Conservation (phyloP, 2,329 filamentous ascomycete genomes). For the Phialophora chinensis region DNA sequence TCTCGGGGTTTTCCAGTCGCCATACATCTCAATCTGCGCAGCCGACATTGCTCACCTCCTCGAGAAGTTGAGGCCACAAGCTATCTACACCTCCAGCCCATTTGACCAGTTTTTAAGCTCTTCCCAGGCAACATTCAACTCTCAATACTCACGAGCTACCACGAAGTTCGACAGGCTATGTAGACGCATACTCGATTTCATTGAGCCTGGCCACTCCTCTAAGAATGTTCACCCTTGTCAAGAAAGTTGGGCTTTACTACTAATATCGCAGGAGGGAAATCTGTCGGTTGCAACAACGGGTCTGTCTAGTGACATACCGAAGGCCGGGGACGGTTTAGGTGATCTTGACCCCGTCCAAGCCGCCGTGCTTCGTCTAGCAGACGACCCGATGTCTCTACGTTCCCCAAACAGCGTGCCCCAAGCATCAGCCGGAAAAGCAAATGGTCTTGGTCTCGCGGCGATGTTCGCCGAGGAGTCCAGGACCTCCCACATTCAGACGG, state of each 20-base stretch:
- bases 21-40: slow-evolving; percentile 32
- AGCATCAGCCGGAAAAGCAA: background rate
- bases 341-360: slow-evolving; percentile 31
- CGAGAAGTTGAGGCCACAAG: slow-evolving; percentile 69
- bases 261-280: slow-evolving; percentile 23
- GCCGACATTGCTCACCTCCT: slow-evolving; percentile 37
- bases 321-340: slow-evolving; percentile 13
- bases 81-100: slow-evolving; percentile 70
- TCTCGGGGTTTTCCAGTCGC: background rate
- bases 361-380: slow-evolving; percentile 34
- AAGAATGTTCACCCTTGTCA: slow-evolving; percentile 36
- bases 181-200: slow-evolving; percentile 31
- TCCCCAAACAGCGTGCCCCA: background rate
- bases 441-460: slow-evolving; percentile 20
- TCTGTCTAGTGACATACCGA: background rate
- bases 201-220: slow-evolving; percentile 39
- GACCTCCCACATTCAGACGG: slow-evolving; percentile 31
- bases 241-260: slow-evolving; percentile 36
- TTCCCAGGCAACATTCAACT: slow-evolving; percentile 33
- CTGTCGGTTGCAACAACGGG: slow-evolving; percentile 8
- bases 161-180: slow-evolving; percentile 35
- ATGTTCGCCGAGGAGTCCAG: slow-evolving; percentile 30
- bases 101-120: slow-evolving; percentile 34
- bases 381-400: slow-evolving; percentile 6
- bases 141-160: slow-evolving; percentile 33